Evolutionary conservation across 106 monocot species (phyloP).

Genomic region (Dactylorhiza incarnata): DNA sequence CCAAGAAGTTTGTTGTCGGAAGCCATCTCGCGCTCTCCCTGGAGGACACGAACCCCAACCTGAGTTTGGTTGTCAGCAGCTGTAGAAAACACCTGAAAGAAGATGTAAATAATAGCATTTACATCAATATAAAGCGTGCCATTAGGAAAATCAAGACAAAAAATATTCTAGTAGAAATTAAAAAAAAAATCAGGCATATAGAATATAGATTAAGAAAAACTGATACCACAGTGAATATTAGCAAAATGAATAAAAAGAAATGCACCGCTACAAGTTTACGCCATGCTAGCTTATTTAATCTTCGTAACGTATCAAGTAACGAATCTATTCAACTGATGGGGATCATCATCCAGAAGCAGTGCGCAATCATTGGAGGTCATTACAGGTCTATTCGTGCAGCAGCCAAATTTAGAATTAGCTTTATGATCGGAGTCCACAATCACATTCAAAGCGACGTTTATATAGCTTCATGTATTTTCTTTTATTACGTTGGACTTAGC

Average conservation of each 20-base stretch:
- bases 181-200: not conserved
- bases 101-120: too few relatives aligned
- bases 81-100: slow-evolving; percentile 44
- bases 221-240: not conserved
- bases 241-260: not conserved
- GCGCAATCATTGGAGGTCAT: too few relatives aligned
- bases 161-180: not conserved
- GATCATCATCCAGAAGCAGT: too few relatives aligned
- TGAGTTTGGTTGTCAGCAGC: slow-evolving; percentile 71
- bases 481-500: too few relatives aligned
- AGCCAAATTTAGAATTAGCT: too few relatives aligned
- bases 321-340: not conserved
- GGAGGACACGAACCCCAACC: slow-evolving; percentile 55
- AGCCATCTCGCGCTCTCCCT: slow-evolving; percentile 76
- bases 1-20: slow-evolving; percentile 64
- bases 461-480: too few relatives aligned
- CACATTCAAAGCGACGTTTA: too few relatives aligned
- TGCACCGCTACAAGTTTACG: not conserved
- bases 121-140: too few relatives aligned
- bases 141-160: not conserved
- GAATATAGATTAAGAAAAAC: not conserved
- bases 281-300: not conserved
- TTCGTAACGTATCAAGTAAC: not conserved
- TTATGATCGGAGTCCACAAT: too few relatives aligned
- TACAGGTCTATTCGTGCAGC: too few relatives aligned